These are phyloP conservation scores for Cryoendolithus antarcticus DNA, from an alignment of 2,329 filamentous ascomycete species.

Conservation along the genomic window DNA sequence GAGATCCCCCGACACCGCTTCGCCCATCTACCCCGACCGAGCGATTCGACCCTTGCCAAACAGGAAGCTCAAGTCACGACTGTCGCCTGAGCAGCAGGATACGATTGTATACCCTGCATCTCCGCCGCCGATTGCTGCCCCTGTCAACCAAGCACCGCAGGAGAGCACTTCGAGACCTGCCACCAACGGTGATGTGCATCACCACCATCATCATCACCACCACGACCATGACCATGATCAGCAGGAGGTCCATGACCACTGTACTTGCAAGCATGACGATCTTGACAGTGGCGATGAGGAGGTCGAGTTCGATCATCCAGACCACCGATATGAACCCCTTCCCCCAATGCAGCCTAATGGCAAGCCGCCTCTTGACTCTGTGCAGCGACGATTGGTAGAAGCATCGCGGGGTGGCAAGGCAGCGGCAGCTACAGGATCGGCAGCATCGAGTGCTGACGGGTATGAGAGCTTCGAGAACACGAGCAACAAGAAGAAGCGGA, in stretches of 20 bases:
- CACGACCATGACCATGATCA: conserved; percentile 41
- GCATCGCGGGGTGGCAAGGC: conserved; percentile 19
- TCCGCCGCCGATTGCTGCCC: conserved; percentile 50
- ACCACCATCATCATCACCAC: conserved; percentile 24
- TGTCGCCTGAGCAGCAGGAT: conserved; percentile 74
- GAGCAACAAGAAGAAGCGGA: conserved; percentile 98
- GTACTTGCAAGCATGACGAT: conserved; percentile 37
- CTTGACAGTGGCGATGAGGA: conserved; percentile 52
- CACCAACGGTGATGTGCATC: conserved; percentile 14
- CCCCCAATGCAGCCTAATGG: conserved; percentile 19
- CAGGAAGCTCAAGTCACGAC: conserved; percentile 71
- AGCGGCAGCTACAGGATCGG: conserved; percentile 36
- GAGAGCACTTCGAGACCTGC: conserved; percentile 1
- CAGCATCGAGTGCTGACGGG: conserved; percentile 64
- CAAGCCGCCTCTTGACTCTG: conserved; percentile 17
- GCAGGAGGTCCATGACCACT: conserved; percentile 21
- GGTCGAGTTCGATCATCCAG: conserved; percentile 28
- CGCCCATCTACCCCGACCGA: conserved; percentile 73
- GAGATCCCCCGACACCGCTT: conserved; percentile 52
- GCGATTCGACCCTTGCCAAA: conserved; percentile 88
- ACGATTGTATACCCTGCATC: conserved; percentile 72
- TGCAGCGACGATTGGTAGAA: conserved; percentile 23
- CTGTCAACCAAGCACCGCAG: conserved; percentile 13
- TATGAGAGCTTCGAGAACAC: conserved; percentile 98
- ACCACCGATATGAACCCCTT: conserved; percentile 28